These are phyloP conservation scores for Proliferodiscus dingleyae DNA, from an alignment of 2,329 filamentous ascomycete species.

Conservation along the genomic window DNA sequence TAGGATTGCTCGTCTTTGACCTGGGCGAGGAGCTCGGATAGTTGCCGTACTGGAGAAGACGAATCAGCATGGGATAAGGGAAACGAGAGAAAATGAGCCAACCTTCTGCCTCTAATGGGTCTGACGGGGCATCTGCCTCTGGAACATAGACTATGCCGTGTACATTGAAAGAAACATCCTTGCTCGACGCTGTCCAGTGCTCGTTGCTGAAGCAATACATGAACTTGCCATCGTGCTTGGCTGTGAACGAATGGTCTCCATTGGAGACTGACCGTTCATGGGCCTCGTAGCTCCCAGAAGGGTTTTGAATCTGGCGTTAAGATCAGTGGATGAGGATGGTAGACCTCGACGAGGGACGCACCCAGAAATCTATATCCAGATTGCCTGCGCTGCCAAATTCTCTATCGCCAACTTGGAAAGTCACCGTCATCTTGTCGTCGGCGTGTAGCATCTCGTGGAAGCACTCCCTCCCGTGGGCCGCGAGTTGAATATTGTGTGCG, in stretches of 20 bases:
- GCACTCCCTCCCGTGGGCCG: slow-evolving; percentile 90
- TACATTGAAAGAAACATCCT: slow-evolving; percentile 99
- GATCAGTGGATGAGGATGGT: slow-evolving; percentile 15
- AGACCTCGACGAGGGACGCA: slow-evolving; percentile 43
- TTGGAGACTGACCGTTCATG: slow-evolving; percentile 78
- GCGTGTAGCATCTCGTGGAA: slow-evolving; percentile 91
- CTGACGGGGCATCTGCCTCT: slow-evolving; percentile 75
- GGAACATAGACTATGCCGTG: slow-evolving; percentile 97
- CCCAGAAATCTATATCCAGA: slow-evolving; percentile 97
- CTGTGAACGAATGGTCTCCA: slow-evolving; percentile 90
- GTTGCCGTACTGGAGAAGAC: slow-evolving; percentile 62
- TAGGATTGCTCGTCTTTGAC: slow-evolving; percentile 98
- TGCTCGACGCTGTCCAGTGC: slow-evolving; percentile 91
- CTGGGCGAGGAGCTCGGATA: slow-evolving; percentile 81
- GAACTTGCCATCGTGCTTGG: slow-evolving; percentile 80
- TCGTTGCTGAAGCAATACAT: slow-evolving; percentile 99
- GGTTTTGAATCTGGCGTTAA: slow-evolving; percentile 67
- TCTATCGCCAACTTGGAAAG: slow-evolving; percentile 94
- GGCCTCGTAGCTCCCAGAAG: slow-evolving; percentile 67
- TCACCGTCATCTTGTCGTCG: slow-evolving; percentile 98
- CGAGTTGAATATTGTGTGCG: slow-evolving; percentile 94
- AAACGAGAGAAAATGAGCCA: slow-evolving; percentile 28
- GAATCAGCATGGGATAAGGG: background rate
- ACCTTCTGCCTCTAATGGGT: slow-evolving; percentile 91
- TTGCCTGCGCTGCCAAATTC: slow-evolving; percentile 95